A percentile compares a stretch with the other conserved stretches of the same genome.
These are phyloP conservation scores for Hsuehochloa calcarea DNA, from an alignment of 176 grass and related monocot species.

Conservation along the genomic window DNA sequence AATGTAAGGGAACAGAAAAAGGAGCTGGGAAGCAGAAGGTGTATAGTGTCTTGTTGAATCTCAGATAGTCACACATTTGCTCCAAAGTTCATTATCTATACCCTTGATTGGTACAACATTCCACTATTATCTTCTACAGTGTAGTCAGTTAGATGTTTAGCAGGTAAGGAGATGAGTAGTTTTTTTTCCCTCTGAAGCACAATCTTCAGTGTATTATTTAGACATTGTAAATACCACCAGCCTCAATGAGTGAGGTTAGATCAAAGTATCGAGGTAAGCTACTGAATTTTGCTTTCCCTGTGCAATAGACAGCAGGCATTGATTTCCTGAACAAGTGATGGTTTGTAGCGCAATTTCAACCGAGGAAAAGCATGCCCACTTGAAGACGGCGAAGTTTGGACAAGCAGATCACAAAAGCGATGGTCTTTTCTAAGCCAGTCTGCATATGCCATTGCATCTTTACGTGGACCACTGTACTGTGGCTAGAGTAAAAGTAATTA, in stretches of 20 bases:
- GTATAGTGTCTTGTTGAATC: not conserved
- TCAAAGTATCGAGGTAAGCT: not conserved
- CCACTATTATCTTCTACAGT: not conserved
- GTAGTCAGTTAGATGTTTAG: not conserved
- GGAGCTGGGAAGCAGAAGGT: not conserved
- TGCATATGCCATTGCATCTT: constrained; percentile 73
- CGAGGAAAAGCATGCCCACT: constrained; percentile 83
- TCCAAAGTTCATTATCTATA: not conserved
- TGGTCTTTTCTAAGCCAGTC: constrained; percentile 67
- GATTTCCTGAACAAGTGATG: constrained; percentile 87
- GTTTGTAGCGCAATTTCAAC: constrained; percentile 79
- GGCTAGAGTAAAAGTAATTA: constrained; percentile 23
- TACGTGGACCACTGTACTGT: constrained; percentile 88
- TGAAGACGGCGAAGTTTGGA: constrained; percentile 60
- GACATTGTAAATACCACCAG: not conserved
- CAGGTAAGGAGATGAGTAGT: not conserved
- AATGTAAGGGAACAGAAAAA: constrained; percentile 3
- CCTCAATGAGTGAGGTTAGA: not conserved
- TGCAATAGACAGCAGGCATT: not conserved
- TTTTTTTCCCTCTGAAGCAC: not conserved
- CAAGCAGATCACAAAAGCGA: constrained; percentile 74
- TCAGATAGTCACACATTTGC: not conserved
- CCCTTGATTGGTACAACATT: not conserved
- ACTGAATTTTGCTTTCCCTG: not conserved
- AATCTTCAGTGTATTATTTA: not conserved